Conservation (phyloP, 2,329 filamentous ascomycete species). For the Talaromyces piceae region DNA sequence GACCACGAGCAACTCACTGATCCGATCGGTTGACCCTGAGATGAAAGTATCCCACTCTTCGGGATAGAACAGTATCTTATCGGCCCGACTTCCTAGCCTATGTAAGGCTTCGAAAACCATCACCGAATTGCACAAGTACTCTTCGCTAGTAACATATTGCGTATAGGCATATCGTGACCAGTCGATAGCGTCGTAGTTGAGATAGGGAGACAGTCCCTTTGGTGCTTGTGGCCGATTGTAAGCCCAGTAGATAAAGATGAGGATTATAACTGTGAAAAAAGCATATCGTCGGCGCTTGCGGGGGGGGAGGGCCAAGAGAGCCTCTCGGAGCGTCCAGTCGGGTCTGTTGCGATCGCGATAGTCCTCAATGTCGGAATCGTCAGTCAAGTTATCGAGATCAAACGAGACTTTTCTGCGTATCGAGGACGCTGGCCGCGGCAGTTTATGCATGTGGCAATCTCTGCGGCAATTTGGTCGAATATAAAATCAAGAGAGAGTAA, state of each 20-base stretch:
- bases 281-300: constrained; percentile 10
- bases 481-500: not conserved
- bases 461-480: not conserved
- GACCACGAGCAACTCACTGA: constrained; percentile 41
- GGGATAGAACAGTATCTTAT: constrained; percentile 36
- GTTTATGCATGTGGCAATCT: constrained; percentile 10
- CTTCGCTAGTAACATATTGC: constrained; percentile 35
- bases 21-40: constrained; percentile 22
- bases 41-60: constrained; percentile 31
- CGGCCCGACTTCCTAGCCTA: constrained; percentile 32
- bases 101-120: constrained; percentile 37
- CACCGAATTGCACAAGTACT: constrained; percentile 37
- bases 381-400: constrained; percentile 10
- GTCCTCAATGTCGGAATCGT: constrained; percentile 11
- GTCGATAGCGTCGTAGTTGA: constrained; percentile 21
- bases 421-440: constrained; percentile 7
- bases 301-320: constrained; percentile 2
- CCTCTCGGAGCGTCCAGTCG: constrained; percentile 7
- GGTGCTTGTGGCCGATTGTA: constrained; percentile 9
- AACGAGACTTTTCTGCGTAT: constrained; percentile 12
- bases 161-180: constrained; percentile 39
- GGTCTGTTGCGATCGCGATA: constrained; percentile 10
- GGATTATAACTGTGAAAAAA: constrained; percentile 8
- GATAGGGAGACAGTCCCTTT: constrained; percentile 7
- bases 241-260: constrained; percentile 9